Percentiles rank a stretch among this genome's conserved stretches.
These are phyloP conservation scores for Acanthamoeba royreba DNA, from an alignment of 208 protist species.

Conservation along the genomic window DNA sequence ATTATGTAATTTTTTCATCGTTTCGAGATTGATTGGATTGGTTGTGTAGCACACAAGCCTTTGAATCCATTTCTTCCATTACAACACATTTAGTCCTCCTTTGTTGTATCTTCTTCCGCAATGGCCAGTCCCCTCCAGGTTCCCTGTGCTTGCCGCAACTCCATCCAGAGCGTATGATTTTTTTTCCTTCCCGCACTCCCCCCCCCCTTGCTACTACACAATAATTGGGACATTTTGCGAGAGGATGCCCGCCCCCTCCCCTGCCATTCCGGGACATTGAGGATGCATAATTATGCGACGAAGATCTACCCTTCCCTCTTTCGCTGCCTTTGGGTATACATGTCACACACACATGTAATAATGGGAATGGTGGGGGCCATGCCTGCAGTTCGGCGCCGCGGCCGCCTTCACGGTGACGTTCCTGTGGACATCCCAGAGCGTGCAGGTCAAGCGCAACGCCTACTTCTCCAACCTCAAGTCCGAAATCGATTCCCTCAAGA, in stretches of 20 bases:
- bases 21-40: neutral
- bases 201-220: too few species aligned
- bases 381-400: neutral
- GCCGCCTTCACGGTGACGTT: neutral
- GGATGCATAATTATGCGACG: neutral
- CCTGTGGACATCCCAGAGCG: neutral
- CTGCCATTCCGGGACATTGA: too few species aligned
- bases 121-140: neutral
- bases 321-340: neutral
- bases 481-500: neutral
- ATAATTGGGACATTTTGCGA: too few species aligned
- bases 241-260: too few species aligned
- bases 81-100: neutral
- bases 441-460: neutral
- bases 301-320: neutral
- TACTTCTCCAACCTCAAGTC: neutral
- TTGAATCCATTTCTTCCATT: too few species aligned
- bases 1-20: too few species aligned
- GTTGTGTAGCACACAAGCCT: too few species aligned
- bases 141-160: neutral
- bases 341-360: neutral
- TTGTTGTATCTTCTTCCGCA: neutral
- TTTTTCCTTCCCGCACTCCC: neutral
- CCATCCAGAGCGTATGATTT: neutral
- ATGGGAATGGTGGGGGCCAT: too few species aligned